phyloP scores from a whole-genome alignment of 1,139 yeast species.

The Blastobotrys capitulatus region DNA sequence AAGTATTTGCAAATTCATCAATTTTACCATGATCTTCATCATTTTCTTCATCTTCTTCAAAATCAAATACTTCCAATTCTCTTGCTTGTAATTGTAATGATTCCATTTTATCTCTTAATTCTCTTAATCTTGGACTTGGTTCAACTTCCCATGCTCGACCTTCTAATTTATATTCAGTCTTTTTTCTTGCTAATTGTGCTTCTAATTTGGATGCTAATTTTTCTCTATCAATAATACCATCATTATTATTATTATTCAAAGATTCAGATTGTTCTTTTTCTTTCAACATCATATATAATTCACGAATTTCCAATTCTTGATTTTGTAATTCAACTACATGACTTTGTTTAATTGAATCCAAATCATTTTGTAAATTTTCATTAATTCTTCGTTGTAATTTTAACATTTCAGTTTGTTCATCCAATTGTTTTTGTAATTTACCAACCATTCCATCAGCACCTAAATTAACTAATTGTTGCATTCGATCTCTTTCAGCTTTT shows the following conservation, averaged over 20 bases:
- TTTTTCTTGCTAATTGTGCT: conserved; percentile 56
- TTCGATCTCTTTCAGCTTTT: conserved; percentile 76
- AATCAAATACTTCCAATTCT: conserved; percentile 80
- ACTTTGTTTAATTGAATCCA: conserved; percentile 62
- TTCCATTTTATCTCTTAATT: conserved; percentile 79
- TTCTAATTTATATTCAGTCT: conserved; percentile 51
- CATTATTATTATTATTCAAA: conserved; percentile 29
- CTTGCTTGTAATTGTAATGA: conserved; percentile 79
- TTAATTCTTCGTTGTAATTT: conserved; percentile 62
- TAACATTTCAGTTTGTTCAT: conserved; percentile 67
- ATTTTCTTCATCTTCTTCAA: conserved; percentile 39
- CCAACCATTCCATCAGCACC: conserved; percentile 84
- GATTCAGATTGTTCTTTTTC: conserved; percentile 29
- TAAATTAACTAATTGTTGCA: conserved; percentile 64
- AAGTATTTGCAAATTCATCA: conserved; percentile 11
- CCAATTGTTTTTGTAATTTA: conserved; percentile 60
- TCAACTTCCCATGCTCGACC: conserved; percentile 57
- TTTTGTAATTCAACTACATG: conserved; percentile 75
- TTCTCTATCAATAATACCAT: conserved; percentile 34
- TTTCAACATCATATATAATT: conserved; percentile 63
- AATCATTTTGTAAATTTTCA: conserved; percentile 57
- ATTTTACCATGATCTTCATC: conserved; percentile 13
- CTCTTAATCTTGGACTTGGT: conserved; percentile 71
- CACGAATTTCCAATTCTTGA: conserved; percentile 85
- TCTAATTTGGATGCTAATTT: conserved; percentile 43